Evolutionary conservation across 75 land plant genomes (phyloP).

Genomic region (Chamaecyparis obtusa): DNA sequence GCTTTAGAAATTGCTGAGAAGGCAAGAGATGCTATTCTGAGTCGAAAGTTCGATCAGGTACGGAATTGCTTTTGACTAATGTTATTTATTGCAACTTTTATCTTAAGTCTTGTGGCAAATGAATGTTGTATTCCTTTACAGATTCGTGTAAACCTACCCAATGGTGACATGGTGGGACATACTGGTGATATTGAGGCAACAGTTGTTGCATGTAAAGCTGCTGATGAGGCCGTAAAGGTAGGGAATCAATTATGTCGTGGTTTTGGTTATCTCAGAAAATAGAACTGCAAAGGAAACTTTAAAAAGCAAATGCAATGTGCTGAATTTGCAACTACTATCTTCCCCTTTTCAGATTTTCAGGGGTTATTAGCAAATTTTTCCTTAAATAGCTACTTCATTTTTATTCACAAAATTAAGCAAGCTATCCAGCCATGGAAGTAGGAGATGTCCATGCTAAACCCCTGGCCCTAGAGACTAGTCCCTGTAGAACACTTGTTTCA

Average conservation of each 20-base stretch:
- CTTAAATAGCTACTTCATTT: too few species aligned
- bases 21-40: constrained; percentile 90
- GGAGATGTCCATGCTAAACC: too few species aligned
- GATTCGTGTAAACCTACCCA: constrained; percentile 96
- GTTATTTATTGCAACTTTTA: background rate
- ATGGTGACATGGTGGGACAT: constrained; percentile 99
- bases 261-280: background rate
- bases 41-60: constrained; percentile 91
- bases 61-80: background rate
- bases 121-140: constrained; percentile 14
- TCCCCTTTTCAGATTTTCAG: too few species aligned
- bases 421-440: too few species aligned
- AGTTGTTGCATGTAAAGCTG: constrained; percentile 89
- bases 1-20: constrained; percentile 92
- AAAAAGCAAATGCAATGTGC: too few species aligned
- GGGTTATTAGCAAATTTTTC: too few species aligned
- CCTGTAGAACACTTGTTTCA: too few species aligned
- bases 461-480: too few species aligned
- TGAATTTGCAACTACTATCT: too few species aligned
- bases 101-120: background rate
- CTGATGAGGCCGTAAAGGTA: constrained; percentile 99
- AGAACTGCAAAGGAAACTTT: background rate
- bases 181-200: constrained; percentile 96
- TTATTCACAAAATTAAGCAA: too few species aligned
- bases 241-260: background rate